phyloP scores from a whole-genome alignment of 805 yeast genomes.

The Blastobotrys chiropterorum region DNA sequence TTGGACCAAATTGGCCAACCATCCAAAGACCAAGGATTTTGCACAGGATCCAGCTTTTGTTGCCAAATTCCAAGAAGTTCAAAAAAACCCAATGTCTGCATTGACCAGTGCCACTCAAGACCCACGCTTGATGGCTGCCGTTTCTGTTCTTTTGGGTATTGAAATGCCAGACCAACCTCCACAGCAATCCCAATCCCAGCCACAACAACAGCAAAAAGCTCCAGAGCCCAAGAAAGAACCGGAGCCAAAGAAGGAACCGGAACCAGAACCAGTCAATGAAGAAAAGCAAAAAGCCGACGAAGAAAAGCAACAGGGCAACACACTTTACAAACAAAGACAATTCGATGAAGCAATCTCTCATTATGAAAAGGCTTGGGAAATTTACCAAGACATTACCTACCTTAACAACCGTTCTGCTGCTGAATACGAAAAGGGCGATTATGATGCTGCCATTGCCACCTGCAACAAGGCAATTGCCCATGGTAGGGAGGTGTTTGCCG shows the following conservation, averaged over 20 bases:
- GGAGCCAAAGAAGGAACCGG: conserved; percentile 26
- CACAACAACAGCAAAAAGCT: conserved; percentile 19
- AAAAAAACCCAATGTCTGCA: conserved; percentile 68
- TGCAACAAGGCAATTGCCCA: conserved; percentile 79
- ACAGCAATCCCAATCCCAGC: background rate
- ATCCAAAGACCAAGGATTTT: conserved; percentile 82
- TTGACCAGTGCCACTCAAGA: conserved; percentile 67
- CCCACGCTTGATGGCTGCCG: conserved; percentile 80
- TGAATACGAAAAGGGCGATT: conserved; percentile 91
- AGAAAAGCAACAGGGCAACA: conserved; percentile 80
- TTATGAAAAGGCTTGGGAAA: conserved; percentile 82
- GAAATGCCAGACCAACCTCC: conserved; percentile 20
- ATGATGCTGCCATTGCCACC: conserved; percentile 74
- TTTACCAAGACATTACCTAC: conserved; percentile 79
- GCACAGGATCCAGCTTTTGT: conserved; percentile 86
- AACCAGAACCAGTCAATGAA: conserved; percentile 35
- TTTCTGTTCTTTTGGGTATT: conserved; percentile 82
- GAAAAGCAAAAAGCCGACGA: conserved; percentile 35
- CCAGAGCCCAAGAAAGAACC: conserved; percentile 25
- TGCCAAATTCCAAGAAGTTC: conserved; percentile 47
- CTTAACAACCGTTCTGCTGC: conserved; percentile 98
- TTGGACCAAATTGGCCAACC: conserved; percentile 63
- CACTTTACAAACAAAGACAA: conserved; percentile 74
- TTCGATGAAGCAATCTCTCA: conserved; percentile 89
- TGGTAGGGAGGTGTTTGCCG: conserved; percentile 86